These are phyloP conservation scores for Inonotus hispidus DNA, from an alignment of 1,284 basidiomycete species.

Conservation along the genomic window DNA sequence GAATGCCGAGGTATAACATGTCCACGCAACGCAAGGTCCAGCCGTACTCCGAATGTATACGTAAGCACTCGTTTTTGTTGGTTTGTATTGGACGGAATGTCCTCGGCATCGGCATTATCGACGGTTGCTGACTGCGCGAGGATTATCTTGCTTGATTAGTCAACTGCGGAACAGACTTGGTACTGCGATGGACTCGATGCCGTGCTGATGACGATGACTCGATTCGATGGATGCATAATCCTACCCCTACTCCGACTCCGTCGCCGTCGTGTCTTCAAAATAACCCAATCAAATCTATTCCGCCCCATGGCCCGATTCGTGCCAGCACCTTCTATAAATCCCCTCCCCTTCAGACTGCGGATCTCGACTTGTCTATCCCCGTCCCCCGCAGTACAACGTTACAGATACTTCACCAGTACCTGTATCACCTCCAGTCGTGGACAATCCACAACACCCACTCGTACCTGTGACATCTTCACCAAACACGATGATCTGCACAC, in stretches of 20 bases:
- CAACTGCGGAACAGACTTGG: not conserved
- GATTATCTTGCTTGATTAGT: not conserved
- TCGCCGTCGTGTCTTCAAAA: not conserved
- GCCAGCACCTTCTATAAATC: not conserved
- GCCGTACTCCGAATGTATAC: not conserved
- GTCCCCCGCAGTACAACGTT: not conserved
- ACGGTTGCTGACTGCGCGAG: not conserved
- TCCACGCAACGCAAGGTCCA: not conserved
- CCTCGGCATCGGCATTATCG: not conserved
- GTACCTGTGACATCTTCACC: not conserved
- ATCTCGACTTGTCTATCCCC: not conserved
- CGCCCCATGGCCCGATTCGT: not conserved
- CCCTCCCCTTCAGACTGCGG: not conserved
- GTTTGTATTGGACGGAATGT: not conserved
- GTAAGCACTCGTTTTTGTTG: not conserved
- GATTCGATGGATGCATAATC: not conserved
- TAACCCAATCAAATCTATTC: not conserved
- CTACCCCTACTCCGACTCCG: not conserved
- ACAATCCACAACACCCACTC: not conserved
- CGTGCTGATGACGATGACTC: not conserved
- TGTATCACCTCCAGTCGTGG: not conserved
- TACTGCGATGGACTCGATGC: not conserved
- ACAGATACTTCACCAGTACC: not conserved
- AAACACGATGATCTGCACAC: constrained; percentile 1
- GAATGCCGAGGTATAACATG: not conserved